Conservation (phyloP, 495 filamentous ascomycete species). For the Podospora sp. region DNA sequence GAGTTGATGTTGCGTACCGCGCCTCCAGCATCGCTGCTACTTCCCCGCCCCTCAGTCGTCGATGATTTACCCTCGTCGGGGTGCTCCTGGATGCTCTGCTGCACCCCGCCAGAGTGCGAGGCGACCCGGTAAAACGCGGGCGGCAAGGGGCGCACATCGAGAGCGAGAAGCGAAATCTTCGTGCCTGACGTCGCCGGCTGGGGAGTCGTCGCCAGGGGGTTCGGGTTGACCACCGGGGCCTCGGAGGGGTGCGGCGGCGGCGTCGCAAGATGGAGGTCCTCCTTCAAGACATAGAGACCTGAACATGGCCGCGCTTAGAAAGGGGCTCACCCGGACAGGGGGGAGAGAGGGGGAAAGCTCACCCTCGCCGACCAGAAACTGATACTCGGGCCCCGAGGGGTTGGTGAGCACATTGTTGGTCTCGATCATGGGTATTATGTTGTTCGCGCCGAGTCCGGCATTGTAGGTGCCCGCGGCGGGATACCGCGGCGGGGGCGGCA, state of each 20-base stretch:
- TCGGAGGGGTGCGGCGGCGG: slow-evolving; percentile 95
- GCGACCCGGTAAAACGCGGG: slow-evolving; percentile 55
- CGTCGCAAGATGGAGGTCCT: slow-evolving; percentile 89
- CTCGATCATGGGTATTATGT: slow-evolving; percentile 75
- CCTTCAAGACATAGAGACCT: slow-evolving; percentile 88
- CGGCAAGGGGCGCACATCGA: slow-evolving; percentile 63
- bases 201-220: slow-evolving; percentile 83
- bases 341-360: slow-evolving; percentile 20
- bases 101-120: slow-evolving; percentile 42
- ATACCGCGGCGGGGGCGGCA: slow-evolving; percentile 85
- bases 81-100: slow-evolving; percentile 62
- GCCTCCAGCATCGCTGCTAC: slow-evolving; percentile 47
- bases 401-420: slow-evolving; percentile 86
- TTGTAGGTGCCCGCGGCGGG: slow-evolving; percentile 67
- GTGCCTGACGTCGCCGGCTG: slow-evolving; percentile 81
- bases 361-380: slow-evolving; percentile 94
- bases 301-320: slow-evolving; percentile 26
- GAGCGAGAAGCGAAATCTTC: slow-evolving; percentile 75
- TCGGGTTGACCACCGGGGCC: slow-evolving; percentile 78
- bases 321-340: slow-evolving; percentile 11
- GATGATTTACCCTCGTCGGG: slow-evolving; percentile 64
- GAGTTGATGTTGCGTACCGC: slow-evolving; percentile 39
- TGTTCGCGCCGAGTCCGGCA: slow-evolving; percentile 63
- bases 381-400: slow-evolving; percentile 75
- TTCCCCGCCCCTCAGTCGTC: slow-evolving; percentile 54